phyloP scores from a whole-genome alignment of 2,329 filamentous ascomycete genomes.

The Calycina marina region DNA sequence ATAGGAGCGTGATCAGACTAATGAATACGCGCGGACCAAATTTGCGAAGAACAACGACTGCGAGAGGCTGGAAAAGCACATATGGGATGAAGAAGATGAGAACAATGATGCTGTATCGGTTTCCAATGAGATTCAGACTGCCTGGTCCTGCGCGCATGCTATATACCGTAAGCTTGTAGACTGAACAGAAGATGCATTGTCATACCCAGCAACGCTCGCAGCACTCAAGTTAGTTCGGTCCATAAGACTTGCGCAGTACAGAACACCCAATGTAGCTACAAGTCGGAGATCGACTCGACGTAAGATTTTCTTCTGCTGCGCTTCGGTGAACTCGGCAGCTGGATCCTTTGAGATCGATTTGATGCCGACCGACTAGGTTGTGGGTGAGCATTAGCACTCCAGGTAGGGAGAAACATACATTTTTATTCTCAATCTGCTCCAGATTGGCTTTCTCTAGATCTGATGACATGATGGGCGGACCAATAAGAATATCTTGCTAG shows the following conservation, averaged over 20 bases:
- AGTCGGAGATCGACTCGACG: slow-evolving; percentile 53
- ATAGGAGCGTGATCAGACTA: slow-evolving; percentile 29
- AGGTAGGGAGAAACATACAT: too few species aligned
- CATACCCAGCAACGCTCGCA: slow-evolving; percentile 54
- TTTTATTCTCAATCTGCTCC: too few species aligned
- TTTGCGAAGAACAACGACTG: slow-evolving; percentile 52
- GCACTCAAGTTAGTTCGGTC: slow-evolving; percentile 65
- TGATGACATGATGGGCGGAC: too few species aligned
- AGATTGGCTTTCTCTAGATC: background rate
- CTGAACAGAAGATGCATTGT: slow-evolving; percentile 1
- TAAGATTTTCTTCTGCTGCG: slow-evolving; percentile 54
- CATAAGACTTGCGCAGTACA: slow-evolving; percentile 67
- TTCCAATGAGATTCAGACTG: slow-evolving; percentile 5
- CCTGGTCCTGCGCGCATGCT: slow-evolving; percentile 19
- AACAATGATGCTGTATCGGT: slow-evolving; percentile 41
- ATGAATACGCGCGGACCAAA: slow-evolving; percentile 47
- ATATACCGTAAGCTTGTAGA: background rate
- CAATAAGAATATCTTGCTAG: too few species aligned
- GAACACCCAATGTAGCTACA: slow-evolving; percentile 43
- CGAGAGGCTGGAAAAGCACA: slow-evolving; percentile 55
- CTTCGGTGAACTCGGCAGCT: slow-evolving; percentile 34
- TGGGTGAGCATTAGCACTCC: too few species aligned
- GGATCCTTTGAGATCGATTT: too few species aligned
- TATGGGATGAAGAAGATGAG: slow-evolving; percentile 65
- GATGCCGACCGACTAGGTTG: too few species aligned